A percentile compares a stretch with the other conserved stretches of the same genome.
These are phyloP conservation scores for Kwoniella pini DNA, from an alignment of 768 basidiomycete genomes.

Conservation along the genomic window DNA sequence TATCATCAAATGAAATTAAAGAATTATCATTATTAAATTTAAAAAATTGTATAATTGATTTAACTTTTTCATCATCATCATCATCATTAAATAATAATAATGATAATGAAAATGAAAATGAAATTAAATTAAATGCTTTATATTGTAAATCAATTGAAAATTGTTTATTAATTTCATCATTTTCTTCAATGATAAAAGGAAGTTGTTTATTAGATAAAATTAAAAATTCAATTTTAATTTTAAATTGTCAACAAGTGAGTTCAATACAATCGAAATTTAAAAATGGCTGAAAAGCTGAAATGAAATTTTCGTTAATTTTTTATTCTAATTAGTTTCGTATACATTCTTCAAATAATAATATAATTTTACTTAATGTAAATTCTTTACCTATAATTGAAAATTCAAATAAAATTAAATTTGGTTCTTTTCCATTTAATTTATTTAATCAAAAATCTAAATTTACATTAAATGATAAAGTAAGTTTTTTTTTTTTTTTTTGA, in stretches of 20 bases:
- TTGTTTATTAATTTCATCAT: constrained; percentile 67
- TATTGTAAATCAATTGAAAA: constrained; percentile 66
- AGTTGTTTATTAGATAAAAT: constrained; percentile 73
- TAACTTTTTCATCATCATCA: constrained; percentile 44
- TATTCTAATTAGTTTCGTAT: constrained; percentile 70
- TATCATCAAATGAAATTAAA: constrained; percentile 12
- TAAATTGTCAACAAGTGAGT: constrained; percentile 78
- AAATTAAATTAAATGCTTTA: constrained; percentile 57
- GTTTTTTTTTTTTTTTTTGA: too few relatives aligned
- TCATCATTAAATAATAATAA: neutral
- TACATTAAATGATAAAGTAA: too few relatives aligned
- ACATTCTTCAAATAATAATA: constrained; percentile 68
- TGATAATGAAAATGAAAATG: neutral
- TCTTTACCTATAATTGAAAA: constrained; percentile 82
- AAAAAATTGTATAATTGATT: constrained; percentile 69
- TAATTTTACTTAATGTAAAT: constrained; percentile 66
- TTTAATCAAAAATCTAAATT: neutral
- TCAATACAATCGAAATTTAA: too few relatives aligned
- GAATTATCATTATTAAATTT: constrained; percentile 68
- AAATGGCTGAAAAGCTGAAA: too few relatives aligned
- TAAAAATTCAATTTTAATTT: constrained; percentile 64
- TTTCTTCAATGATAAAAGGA: constrained; percentile 64
- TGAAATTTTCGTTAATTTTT: neutral
- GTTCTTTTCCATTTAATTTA: constrained; percentile 60
- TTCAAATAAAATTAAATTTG: constrained; percentile 66